Percentiles rank a stretch among this genome's conserved stretches.
Evolutionary conservation across 78 protist genomes (phyloP).

Genomic region (Trichosphaerium sp.): DNA sequence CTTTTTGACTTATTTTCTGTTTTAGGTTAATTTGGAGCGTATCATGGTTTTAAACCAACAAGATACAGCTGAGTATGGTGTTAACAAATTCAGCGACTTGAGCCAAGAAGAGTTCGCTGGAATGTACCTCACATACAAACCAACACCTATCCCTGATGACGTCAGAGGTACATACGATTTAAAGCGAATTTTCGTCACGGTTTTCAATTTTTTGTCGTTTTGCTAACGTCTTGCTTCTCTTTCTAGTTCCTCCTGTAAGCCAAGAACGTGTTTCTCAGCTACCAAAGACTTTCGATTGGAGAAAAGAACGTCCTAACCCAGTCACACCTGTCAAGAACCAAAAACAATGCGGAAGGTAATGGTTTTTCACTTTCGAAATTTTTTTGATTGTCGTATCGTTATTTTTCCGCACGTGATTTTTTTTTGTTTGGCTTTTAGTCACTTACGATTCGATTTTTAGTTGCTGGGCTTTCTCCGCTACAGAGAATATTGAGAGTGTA

Average conservation of each 20-base stretch:
- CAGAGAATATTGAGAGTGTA: background rate
- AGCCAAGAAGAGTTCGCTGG: background rate
- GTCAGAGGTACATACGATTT: background rate
- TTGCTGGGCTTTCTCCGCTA: constrained; percentile 8
- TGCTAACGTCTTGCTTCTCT: too few relatives aligned
- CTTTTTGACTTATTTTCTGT: too few relatives aligned
- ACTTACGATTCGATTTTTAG: too few relatives aligned
- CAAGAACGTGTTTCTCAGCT: too few relatives aligned
- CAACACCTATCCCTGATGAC: background rate
- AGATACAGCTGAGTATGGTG: background rate
- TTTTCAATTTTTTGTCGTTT: too few relatives aligned
- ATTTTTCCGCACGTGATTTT: too few relatives aligned
- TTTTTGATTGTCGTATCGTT: too few relatives aligned
- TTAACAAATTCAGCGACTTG: background rate
- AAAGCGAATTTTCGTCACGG: background rate
- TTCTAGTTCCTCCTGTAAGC: too few relatives aligned
- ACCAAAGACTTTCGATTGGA: background rate
- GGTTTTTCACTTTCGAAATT: too few relatives aligned
- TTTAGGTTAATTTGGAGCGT: too few relatives aligned
- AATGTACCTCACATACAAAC: background rate
- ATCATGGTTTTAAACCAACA: too few relatives aligned
- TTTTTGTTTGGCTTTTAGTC: too few relatives aligned
- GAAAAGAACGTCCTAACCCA: background rate
- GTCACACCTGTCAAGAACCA: background rate
- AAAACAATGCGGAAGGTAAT: background rate